Evolutionary conservation across 1,139 yeast species (phyloP), one percentile per base, ranked within the genome.

Genomic region (Pichia sp.): DNA sequence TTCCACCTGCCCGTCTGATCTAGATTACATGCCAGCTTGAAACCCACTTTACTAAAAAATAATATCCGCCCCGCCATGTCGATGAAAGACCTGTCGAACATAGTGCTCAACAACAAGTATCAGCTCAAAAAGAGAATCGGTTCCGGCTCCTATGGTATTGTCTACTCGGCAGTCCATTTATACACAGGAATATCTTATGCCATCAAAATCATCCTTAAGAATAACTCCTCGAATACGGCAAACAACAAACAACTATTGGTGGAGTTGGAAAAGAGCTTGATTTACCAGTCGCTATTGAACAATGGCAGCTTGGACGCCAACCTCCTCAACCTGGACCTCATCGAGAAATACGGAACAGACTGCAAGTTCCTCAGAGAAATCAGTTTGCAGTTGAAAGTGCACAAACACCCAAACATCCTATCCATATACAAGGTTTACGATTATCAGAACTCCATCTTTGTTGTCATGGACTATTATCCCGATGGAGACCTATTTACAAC

Each of bases 121-220:
- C 73, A 71, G 56, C 75, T 86, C 43, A 67, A 77, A 52, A 72
- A 72, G 54, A 81, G 84, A 59, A 78, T 89, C n/a, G 97, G 97
- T 15, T 81, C 95, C 0, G 97, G 97, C 43, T 90, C 96, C 23
- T 90, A 87, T 66, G 97, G 97, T 2, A 76, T 87, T 34, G 95
- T 90, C 13, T 90, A 87, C 71, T 75, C 81, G 16, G 92, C 90
- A 6, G 72, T 76, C 61, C 86, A 88, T 66, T 61, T 76, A 15
- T 63, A 62, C 50, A 77, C 85, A 0, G 77, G 79, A 34, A 68
- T 74, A 52, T 70, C 74, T 34, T 84, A 76, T 63, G 97, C 97
- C 2, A 82, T 92, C 59, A 90, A 90, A 70, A 82, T 85, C 57
- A 76, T 89, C 8, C 75, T 87, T 40, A 84, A 85, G 63, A 73